These are phyloP conservation scores for Bonnemaisonia californica DNA, from an alignment of 31 red algal genomes.

Conservation along the genomic window DNA sequence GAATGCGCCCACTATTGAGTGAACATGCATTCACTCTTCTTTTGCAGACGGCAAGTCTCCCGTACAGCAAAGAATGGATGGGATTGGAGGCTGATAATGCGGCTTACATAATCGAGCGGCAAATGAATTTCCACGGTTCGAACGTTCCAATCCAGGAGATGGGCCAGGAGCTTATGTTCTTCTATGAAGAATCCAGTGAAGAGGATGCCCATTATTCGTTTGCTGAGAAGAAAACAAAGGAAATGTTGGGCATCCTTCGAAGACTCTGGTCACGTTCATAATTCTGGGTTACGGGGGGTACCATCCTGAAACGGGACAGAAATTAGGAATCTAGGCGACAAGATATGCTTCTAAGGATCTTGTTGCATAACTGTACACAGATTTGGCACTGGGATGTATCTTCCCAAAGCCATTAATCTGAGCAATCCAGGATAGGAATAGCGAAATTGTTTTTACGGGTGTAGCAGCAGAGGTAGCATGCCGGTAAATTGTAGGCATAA, in stretches of 20 bases:
- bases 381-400: too few species aligned
- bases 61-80: constrained; percentile 6
- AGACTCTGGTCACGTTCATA: background rate
- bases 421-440: too few species aligned
- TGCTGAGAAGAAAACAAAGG: background rate
- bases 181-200: background rate
- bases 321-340: too few species aligned
- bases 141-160: background rate
- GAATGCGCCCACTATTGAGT: background rate
- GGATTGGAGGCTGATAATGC: background rate
- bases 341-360: too few species aligned
- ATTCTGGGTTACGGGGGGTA: too few species aligned
- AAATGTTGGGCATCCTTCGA: background rate
- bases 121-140: background rate
- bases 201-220: background rate
- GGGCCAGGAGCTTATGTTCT: background rate
- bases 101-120: background rate
- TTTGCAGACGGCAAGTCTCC: background rate
- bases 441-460: too few species aligned
- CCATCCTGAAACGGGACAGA: too few species aligned
- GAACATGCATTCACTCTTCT: constrained; percentile 26
- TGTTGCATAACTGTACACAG: too few species aligned
- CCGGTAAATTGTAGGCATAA: too few species aligned
- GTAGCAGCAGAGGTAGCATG: too few species aligned
- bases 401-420: too few species aligned